These are phyloP conservation scores for Stygiomarasmius scandens DNA, from an alignment of 1,284 basidiomycete genomes.

Conservation along the genomic window DNA sequence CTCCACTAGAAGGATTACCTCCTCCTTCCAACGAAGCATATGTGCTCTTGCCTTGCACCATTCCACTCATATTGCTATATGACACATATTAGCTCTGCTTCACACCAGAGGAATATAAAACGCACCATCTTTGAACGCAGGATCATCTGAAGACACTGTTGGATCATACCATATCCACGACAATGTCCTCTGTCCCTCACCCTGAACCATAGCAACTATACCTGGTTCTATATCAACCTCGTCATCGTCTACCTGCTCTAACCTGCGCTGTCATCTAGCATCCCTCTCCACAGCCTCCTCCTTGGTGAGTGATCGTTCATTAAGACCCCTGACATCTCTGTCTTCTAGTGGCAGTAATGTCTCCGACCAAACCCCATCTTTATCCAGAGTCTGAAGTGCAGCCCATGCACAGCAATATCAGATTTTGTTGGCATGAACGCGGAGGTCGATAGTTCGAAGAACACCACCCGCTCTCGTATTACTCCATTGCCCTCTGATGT, in stretches of 20 bases:
- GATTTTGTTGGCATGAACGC: not conserved
- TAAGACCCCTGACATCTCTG: conserved; percentile 14
- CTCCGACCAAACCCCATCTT: conserved; percentile 11
- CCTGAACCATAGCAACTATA: no score
- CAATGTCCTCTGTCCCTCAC: no score
- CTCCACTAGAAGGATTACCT: conserved; percentile 4
- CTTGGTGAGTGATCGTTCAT: conserved; percentile 10
- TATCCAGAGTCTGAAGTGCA: conserved; percentile 4
- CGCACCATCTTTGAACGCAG: no score
- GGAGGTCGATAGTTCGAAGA: not conserved
- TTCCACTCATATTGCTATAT: not conserved
- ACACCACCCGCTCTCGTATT: conserved; percentile 6
- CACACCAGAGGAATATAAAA: no score
- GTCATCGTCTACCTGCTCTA: no score
- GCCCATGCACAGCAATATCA: conserved; percentile 3
- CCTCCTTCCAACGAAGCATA: conserved; percentile 4
- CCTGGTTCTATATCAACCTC: no score
- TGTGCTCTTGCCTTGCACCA: conserved; percentile 12
- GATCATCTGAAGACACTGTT: no score
- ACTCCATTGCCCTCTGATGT: not conserved
- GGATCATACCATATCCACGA: no score
- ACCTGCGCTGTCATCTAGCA: not conserved
- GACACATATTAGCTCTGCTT: not conserved
- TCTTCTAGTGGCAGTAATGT: not conserved
- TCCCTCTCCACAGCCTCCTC: conserved; percentile 4